Evolutionary conservation across 305 asterid genomes (phyloP), one percentile per base, ranked within the genome.

Genomic region (Caryopteris hybrid): DNA sequence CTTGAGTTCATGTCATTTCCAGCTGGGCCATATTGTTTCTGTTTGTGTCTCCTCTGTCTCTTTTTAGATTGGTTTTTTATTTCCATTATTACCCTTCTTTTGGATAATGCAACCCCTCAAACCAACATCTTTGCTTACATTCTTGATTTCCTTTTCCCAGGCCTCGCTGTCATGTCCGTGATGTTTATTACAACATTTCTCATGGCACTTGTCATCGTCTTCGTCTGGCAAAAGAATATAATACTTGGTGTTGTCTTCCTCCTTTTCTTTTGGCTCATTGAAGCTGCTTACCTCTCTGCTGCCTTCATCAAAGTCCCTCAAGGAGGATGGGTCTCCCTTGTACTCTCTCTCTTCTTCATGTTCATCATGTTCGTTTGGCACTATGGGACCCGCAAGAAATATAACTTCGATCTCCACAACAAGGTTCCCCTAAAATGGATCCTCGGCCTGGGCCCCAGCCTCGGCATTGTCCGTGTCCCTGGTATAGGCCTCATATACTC

Each of bases 401-500:
- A 93, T 87, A 88, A 80, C 85, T 93, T 81, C 53, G 99, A 93
- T 75, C 68, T 93, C 61, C 95, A 93, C 72, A 93, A 90, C 85
- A 93, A 93, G 73, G 99, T 93, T 9, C 95, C 97, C 10, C 68
- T 93, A 65, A 93, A 79, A 77, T 93, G 99, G 99, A 85, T 93
- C 45, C 85, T 93, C 46, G 96, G 97, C 62, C 80, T 93, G 5
- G 97, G 97, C 67, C 99, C 96, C 27, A 87, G 95, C 76, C 96
- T 93, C 17, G 99, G 99, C 18, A 88, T 91, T 8, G 98, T 91
- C 34, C 98, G 97, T 22, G 99, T 94, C 21, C 96, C 99, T 0
- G 98, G 99, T 2, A 91, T 94, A 65, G 99, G 99, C 62, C 89
- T 94, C 33, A 78, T 94, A 17, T 94, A 94, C 86, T 94, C 99